Conservation (phyloP, 2,329 filamentous ascomycete genomes). For the Dactylonectria macrodidyma region DNA sequence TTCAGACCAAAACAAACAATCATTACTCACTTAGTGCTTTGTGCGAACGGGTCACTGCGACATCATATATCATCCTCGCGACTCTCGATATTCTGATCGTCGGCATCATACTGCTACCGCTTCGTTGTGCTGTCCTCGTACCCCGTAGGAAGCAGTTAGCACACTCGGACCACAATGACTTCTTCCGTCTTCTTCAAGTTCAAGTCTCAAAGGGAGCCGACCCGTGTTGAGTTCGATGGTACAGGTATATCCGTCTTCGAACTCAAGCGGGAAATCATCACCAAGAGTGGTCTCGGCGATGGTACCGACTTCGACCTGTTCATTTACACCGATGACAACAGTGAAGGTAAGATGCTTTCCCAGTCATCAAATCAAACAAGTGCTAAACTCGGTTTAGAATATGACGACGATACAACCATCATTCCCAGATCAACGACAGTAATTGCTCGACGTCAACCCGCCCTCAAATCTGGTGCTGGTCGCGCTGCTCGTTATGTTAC, state of each 20-base stretch:
- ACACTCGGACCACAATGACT: constrained; percentile 75
- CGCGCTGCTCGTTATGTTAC: constrained; percentile 95
- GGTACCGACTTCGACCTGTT: constrained; percentile 96
- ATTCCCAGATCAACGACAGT: constrained; percentile 96
- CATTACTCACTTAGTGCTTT: constrained; percentile 53
- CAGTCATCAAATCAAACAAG: background rate
- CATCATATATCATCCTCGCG: constrained; percentile 31
- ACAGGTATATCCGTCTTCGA: constrained; percentile 99
- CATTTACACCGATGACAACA: constrained; percentile 93
- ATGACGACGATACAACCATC: constrained; percentile 97
- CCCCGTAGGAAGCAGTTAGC: constrained; percentile 47
- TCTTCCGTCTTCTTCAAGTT: constrained; percentile 99
- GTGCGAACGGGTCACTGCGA: constrained; percentile 43
- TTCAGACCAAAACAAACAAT: constrained; percentile 46
- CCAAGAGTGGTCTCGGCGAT: constrained; percentile 92
- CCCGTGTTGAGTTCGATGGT: constrained; percentile 95
- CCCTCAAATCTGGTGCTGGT: constrained; percentile 87
- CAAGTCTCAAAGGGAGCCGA: constrained; percentile 97
- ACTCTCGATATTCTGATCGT: constrained; percentile 38
- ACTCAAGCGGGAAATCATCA: constrained; percentile 98
- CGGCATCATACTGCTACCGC: constrained; percentile 40
- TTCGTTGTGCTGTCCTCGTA: constrained; percentile 44
- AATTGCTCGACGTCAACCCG: constrained; percentile 88
- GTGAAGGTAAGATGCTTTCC: constrained; percentile 78
- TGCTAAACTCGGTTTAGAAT: constrained; percentile 73